phyloP scores from a whole-genome alignment of 805 yeast species.

The Candida dajiaensis region DNA sequence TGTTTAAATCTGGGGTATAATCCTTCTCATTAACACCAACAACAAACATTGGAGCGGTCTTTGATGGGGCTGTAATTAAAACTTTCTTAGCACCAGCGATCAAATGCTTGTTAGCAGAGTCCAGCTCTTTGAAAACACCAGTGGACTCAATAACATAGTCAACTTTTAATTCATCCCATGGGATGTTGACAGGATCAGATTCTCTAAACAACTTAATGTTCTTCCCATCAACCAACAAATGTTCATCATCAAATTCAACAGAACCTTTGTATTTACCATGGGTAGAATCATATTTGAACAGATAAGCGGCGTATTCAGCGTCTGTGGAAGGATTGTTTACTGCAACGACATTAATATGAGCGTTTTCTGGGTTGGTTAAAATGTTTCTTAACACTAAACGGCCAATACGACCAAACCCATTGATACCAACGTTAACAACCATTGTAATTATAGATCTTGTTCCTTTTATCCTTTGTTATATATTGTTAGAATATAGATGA shows the following conservation, averaged over 20 bases:
- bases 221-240: conserved; percentile 64
- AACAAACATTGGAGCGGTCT: conserved; percentile 94
- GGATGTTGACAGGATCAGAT: conserved; percentile 79
- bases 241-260: conserved; percentile 51
- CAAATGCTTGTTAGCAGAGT: conserved; percentile 78
- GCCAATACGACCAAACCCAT: conserved; percentile 95
- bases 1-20: conserved; percentile 68
- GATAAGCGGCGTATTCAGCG: conserved; percentile 87
- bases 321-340: conserved; percentile 89
- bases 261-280: conserved; percentile 82
- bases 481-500: no score
- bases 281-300: conserved; percentile 94
- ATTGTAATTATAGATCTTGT: conserved; percentile 1
- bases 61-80: conserved; percentile 88
- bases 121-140: conserved; percentile 84
- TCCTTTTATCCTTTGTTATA: no score
- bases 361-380: conserved; percentile 37
- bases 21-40: conserved; percentile 82
- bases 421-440: conserved; percentile 57
- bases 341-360: conserved; percentile 66
- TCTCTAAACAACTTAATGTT: conserved; percentile 67
- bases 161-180: conserved; percentile 82
- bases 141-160: conserved; percentile 90
- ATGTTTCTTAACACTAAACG: conserved; percentile 86
- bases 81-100: conserved; percentile 94